Conservation (phyloP, 306 rosid species). For the Fragaria iinumae region DNA sequence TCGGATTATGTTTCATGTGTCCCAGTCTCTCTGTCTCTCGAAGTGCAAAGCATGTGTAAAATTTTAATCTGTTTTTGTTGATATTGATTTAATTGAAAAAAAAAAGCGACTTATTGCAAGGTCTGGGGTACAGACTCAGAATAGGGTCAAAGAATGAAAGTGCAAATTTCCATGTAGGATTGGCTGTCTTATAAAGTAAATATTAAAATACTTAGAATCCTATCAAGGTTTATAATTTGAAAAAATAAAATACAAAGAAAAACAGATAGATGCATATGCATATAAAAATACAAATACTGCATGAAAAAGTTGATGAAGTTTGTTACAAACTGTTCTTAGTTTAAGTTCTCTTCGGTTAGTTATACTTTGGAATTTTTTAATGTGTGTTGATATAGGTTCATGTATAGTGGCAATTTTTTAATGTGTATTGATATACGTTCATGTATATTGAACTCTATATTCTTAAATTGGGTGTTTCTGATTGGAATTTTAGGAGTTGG, state of each 20-base stretch:
- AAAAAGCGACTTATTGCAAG: not conserved
- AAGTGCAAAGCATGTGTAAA: not conserved
- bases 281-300: not conserved
- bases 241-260: not conserved
- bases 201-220: constrained; percentile 2
- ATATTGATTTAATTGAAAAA: not conserved
- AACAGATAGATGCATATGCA: not conserved
- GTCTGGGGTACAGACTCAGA: not conserved
- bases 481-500: constrained; percentile 61
- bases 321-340: not conserved
- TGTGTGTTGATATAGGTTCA: not conserved
- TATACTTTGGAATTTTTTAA: not conserved
- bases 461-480: constrained; percentile 32
- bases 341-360: not conserved
- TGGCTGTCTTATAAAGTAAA: not conserved
- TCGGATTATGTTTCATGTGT: not conserved
- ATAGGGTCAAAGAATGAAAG: not conserved
- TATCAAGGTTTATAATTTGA: constrained; percentile 6
- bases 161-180: not conserved
- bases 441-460: not conserved
- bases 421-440: too few species aligned
- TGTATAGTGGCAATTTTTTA: not conserved
- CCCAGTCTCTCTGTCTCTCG: not conserved
- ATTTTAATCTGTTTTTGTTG: not conserved
- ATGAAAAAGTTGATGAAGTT: not conserved